These are phyloP conservation scores for Thraustochytrium striatum DNA, from an alignment of 352 stramenopile species.

Conservation along the genomic window DNA sequence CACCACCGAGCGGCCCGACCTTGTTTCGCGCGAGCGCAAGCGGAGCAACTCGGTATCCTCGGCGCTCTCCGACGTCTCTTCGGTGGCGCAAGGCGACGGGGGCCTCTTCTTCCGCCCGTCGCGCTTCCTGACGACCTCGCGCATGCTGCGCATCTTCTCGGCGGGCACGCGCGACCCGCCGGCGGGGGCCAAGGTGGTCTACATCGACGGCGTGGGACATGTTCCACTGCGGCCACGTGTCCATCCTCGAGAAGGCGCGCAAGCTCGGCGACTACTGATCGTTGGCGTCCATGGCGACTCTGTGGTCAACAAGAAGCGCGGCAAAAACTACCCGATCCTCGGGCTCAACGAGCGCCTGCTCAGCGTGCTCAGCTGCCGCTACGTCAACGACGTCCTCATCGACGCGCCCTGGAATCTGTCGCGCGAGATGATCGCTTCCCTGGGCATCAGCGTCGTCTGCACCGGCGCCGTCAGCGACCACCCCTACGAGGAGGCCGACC, in stretches of 20 bases:
- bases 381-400: conserved; percentile 96
- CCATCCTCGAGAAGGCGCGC: conserved; percentile 86
- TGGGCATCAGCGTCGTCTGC: conserved; percentile 74
- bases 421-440: conserved; percentile 89
- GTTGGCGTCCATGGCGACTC: conserved; percentile 92
- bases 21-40: conserved; percentile 44
- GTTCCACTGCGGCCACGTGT: conserved; percentile 93
- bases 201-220: conserved; percentile 94
- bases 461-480: conserved; percentile 70
- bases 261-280: conserved; percentile 89
- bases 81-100: background rate
- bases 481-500: conserved; percentile 58
- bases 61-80: background rate
- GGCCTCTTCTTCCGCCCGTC: conserved; percentile 49
- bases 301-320: conserved; percentile 58
- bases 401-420: conserved; percentile 91
- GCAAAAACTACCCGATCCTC: conserved; percentile 92
- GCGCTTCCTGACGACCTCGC: conserved; percentile 53
- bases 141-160: conserved; percentile 66
- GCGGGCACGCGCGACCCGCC: conserved; percentile 77
- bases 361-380: conserved; percentile 90
- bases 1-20: conserved; percentile 6
- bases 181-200: conserved; percentile 85
- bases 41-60: conserved; percentile 41
- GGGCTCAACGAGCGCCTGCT: conserved; percentile 96